Evolutionary conservation across 352 stramenopile species (phyloP), one percentile per base, ranked within the genome.

Genomic region (Phytophthora macrochlamydospora): DNA sequence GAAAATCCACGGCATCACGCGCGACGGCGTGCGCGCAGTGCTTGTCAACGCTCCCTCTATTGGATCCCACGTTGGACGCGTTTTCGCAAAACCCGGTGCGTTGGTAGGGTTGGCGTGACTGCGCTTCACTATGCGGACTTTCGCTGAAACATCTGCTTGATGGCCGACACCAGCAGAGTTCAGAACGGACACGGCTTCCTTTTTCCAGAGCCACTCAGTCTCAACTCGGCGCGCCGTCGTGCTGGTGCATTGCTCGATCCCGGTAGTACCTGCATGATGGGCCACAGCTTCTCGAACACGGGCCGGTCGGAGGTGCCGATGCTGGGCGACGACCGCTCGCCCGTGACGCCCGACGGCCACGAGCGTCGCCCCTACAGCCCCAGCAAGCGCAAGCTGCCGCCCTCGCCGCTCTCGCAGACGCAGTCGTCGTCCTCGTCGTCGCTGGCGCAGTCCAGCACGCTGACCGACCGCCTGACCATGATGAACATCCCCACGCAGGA

Each of bases 401-500:
- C 63, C 9, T 76, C 69, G 2, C 65, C 69, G 4, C 56, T 71
- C 1, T 76, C 69, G 18, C 59, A 71, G 33, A 76, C 69, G 29
- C 69, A 66, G 29, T 73, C 55, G 28, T 73, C 64, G n/a, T 75
- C 64, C 7, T 67, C 68, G 55, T 12, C 62, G 37, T 30, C 53
- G 24, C 48, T 14, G 9, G 24, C 61, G 35, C 24, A 54, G 14
- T 64, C 62, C 35, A 73, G 56, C 42, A 71, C 79, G 49, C 74
- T 91, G 33, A 69, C 73, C 40, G 80, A 89, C 51, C 78, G 78
- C 18, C 74, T 85, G 33, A 87, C 79, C 2, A 83, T 84, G 69
- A 85, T 83, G 75, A 85, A 85, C 54, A 82, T 89, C 58, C 76
- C 76, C 37, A 87, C 68, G 59, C 82, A 88, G 67, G 68, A 78